These are phyloP conservation scores for Piloderma croceum DNA, from an alignment of 768 basidiomycete genomes.

Conservation along the genomic window DNA sequence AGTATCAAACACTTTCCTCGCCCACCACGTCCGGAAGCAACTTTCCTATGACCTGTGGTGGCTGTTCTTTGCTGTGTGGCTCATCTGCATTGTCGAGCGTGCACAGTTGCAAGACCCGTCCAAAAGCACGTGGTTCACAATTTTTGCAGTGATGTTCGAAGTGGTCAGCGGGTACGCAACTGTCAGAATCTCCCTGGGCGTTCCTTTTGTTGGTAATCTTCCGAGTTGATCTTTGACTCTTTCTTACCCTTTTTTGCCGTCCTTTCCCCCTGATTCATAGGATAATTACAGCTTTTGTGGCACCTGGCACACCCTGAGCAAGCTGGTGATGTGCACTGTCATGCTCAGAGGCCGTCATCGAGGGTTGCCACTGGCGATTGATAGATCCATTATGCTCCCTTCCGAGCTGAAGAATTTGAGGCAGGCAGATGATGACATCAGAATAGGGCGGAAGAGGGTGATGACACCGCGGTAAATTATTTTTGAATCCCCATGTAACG, in stretches of 20 bases:
- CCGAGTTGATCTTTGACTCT: no score
- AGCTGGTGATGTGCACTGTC: constrained; percentile 78
- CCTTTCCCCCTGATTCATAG: constrained; percentile 33
- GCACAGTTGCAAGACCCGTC: constrained; percentile 48
- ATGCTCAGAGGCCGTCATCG: constrained; percentile 95
- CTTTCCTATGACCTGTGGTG: constrained; percentile 99
- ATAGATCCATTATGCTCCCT: constrained; percentile 80
- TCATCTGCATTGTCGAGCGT: constrained; percentile 89
- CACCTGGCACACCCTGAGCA: constrained; percentile 72
- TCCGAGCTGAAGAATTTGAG: constrained; percentile 47
- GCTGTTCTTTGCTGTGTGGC: constrained; percentile 77
- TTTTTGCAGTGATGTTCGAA: constrained; percentile 81
- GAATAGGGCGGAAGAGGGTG: no score
- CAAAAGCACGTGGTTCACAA: constrained; percentile 72
- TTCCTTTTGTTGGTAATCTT: constrained; percentile 58
- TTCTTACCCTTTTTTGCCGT: constrained; percentile 10
- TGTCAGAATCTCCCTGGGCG: constrained; percentile 84
- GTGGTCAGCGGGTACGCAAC: constrained; percentile 83
- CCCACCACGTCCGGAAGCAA: constrained; percentile 79
- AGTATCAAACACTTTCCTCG: constrained; percentile 71
- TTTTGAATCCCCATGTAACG: no score
- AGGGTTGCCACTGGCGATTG: constrained; percentile 81
- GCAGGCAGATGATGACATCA: no score
- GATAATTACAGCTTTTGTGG: constrained; percentile 78
- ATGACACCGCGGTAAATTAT: no score